A percentile compares a stretch with the other conserved stretches of the same genome.
phyloP scores from a whole-genome alignment of 495 filamentous ascomycete genomes.

The Podospora conica region DNA sequence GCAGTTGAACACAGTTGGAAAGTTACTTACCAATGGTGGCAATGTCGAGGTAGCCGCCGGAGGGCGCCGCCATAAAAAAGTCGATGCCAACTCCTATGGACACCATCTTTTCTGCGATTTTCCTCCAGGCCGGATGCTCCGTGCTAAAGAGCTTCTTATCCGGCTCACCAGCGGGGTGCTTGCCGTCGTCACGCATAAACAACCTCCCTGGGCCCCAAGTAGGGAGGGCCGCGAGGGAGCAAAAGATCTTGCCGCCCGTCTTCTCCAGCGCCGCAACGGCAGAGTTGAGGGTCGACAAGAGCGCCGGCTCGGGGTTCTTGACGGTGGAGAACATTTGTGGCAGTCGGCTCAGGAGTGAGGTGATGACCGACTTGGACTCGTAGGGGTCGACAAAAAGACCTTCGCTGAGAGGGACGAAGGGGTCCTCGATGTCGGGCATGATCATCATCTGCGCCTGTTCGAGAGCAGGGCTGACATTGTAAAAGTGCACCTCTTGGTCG shows the following conservation, averaged over 20 bases:
- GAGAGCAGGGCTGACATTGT: conserved; percentile 76
- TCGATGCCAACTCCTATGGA: conserved; percentile 83
- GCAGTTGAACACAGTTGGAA: too few relatives aligned
- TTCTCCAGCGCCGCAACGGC: conserved; percentile 71
- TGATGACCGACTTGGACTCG: conserved; percentile 83
- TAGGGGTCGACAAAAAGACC: conserved; percentile 95
- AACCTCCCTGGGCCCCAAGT: conserved; percentile 85
- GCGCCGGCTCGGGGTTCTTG: conserved; percentile 81
- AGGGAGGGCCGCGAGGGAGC: conserved; percentile 73
- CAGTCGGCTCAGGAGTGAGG: conserved; percentile 69
- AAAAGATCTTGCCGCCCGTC: conserved; percentile 91
- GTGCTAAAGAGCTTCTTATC: conserved; percentile 91
- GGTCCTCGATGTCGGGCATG: conserved; percentile 96
- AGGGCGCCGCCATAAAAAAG: conserved; percentile 87
- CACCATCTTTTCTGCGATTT: conserved; percentile 79
- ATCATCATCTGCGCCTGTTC: conserved; percentile 97
- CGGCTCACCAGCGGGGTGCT: conserved; percentile 76
- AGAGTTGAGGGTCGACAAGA: conserved; percentile 77
- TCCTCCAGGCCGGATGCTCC: conserved; percentile 78
- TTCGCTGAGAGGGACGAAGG: conserved; percentile 87
- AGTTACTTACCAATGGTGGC: conserved; percentile 74
- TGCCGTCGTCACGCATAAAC: conserved; percentile 78
- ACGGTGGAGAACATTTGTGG: conserved; percentile 78
- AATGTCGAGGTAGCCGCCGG: conserved; percentile 86
- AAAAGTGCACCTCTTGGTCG: conserved; percentile 94